phyloP scores from a whole-genome alignment of 768 basidiomycete genomes.

The Flagelloscypha sp. region DNA sequence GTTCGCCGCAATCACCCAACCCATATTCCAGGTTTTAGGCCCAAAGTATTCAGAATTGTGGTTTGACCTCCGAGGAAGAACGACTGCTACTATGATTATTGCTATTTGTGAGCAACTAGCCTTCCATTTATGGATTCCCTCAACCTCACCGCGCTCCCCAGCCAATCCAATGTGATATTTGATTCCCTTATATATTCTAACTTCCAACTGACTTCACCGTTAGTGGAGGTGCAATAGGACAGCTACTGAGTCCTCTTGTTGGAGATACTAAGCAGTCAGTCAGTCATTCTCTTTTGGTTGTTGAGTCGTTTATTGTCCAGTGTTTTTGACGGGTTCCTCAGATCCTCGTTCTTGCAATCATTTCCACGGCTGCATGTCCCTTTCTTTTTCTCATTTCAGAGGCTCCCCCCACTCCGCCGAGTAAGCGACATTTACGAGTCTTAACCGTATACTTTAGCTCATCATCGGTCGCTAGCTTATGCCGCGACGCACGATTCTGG shows the following conservation, averaged over 20 bases:
- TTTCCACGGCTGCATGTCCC: slow-evolving; percentile 56
- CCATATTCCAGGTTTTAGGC: slow-evolving; percentile 69
- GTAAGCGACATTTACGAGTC: slow-evolving; percentile 29
- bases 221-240: slow-evolving; percentile 65
- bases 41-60: slow-evolving; percentile 78
- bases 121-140: slow-evolving; percentile 2
- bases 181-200: too few species aligned
- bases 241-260: slow-evolving; percentile 60
- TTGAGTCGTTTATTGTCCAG: not conserved
- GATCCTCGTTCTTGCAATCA: slow-evolving; percentile 66
- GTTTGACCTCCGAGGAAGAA: slow-evolving; percentile 71
- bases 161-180: slow-evolving; percentile 76
- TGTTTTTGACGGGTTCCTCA: slow-evolving; percentile 17
- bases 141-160: slow-evolving; percentile 16
- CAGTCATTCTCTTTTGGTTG: slow-evolving; percentile 13
- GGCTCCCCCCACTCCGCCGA: slow-evolving; percentile 71
- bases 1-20: slow-evolving; percentile 57
- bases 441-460: slow-evolving; percentile 4
- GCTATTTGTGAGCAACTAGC: slow-evolving; percentile 33
- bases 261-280: slow-evolving; percentile 52
- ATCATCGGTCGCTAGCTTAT: slow-evolving; percentile 37
- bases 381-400: slow-evolving; percentile 48
- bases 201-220: too few species aligned
- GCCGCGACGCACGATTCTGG: slow-evolving; percentile 55
- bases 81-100: slow-evolving; percentile 63